Base-by-base conservation (phyloP, 1,139 yeast species). In the Nadsonia commutata region DNA sequence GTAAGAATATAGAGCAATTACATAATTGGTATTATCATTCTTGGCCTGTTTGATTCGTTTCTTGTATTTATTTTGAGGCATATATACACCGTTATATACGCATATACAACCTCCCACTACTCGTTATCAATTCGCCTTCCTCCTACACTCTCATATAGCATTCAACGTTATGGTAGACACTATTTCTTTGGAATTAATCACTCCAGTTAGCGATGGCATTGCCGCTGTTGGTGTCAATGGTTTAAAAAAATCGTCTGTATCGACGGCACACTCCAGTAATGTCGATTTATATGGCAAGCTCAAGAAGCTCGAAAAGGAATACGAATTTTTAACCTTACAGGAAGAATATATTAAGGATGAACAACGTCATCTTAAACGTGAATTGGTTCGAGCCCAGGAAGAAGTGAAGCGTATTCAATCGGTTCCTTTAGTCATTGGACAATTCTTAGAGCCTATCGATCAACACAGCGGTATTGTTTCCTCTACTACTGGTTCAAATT, bases 311-410 rank as follows among this genome's bases (percentile, higher is more conserved):
- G 94, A 90, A 59, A 84, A 88, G 52, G 95, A 88, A 57, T 72
- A 84, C 55, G 95, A 88, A 55, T 68, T 90, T 45, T 66, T 93
- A 50, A 67, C 74, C 46, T 69, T 90, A 51, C 98, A 90, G 64
- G 98, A 90, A 62, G 97, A 88, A 49, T 93, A 88, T 62, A 86
- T 93, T 59, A 90, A 90, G 60, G 98, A 90, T 60, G 99, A 93
- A 63, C 96, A 88, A 60, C 93, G 96, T 58, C 95, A 88, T 63
- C 72, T 93, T 59, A 88, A 85, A 59, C 73, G 97, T 52, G 99
- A 93, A 66, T 72, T 93, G 46, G 79, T 88, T 39, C 78, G 97
- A 54, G 98, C 98, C 1, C 98, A 93, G 62, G 98, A 93, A 63
- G 99, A 93, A 64, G 98, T 90, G 41, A 90, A 90, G 63, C 76